Percentiles rank a stretch among this genome's conserved stretches.
Evolutionary conservation across 306 rosid species (phyloP).

Genomic region (Rosa multiflora): DNA sequence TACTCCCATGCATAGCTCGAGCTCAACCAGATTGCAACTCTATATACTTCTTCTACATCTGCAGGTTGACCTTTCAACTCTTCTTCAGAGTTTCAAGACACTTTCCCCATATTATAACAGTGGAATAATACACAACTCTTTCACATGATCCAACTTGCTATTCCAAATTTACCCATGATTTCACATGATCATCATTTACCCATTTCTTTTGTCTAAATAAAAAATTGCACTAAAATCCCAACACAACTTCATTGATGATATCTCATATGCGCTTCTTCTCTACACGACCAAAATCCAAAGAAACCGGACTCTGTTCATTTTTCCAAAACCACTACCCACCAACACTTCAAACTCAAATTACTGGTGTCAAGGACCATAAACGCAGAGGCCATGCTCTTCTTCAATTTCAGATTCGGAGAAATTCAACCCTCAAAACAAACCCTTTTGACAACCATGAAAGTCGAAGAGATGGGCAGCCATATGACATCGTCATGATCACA

Average conservation of each 20-base stretch:
- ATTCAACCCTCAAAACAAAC: neutral
- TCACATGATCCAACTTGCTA: constrained; percentile 20
- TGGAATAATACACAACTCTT: neutral
- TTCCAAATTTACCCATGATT: neutral
- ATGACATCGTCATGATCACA: neutral
- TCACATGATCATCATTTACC: neutral
- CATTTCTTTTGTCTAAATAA: neutral
- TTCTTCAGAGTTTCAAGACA: neutral
- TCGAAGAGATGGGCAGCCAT: neutral
- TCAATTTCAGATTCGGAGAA: neutral
- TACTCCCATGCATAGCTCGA: neutral
- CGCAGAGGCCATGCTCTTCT: neutral
- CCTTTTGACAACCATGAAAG: neutral
- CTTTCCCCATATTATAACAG: neutral
- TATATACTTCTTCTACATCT: neutral
- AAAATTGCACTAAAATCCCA: neutral
- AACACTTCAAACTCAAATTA: constrained; percentile 6
- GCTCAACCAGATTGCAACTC: neutral
- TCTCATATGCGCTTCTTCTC: neutral
- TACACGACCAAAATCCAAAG: constrained; percentile 5
- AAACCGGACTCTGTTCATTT: neutral
- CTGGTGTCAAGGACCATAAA: neutral
- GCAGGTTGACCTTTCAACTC: neutral
- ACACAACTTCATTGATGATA: neutral
- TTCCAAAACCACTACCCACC: neutral